phyloP scores from a whole-genome alignment of 2,329 filamentous ascomycete genomes.

The Elsinoe perseae region DNA sequence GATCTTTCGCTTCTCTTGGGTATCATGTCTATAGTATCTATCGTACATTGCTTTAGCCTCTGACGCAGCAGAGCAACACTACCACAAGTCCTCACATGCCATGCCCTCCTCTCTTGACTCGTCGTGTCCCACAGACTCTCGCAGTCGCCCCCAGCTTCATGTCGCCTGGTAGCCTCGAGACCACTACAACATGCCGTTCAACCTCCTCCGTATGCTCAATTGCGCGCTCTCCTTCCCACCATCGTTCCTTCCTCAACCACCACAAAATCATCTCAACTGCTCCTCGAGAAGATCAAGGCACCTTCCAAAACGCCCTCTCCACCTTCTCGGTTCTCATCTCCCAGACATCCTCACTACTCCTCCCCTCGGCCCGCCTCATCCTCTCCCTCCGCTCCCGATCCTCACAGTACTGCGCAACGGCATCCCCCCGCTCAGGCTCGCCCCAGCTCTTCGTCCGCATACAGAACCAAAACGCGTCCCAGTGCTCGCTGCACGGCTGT shows the following conservation, averaged over 20 bases:
- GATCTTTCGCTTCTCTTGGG: background rate
- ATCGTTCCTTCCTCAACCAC: background rate
- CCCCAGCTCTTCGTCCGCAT: conserved; percentile 69
- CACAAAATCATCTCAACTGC: too few species aligned
- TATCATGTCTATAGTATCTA: conserved; percentile 7
- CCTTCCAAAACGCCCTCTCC: conserved; percentile 37
- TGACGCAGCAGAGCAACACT: too few species aligned
- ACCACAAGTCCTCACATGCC: too few species aligned
- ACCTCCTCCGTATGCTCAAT: background rate
- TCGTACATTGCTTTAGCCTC: background rate
- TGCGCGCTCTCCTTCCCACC: background rate
- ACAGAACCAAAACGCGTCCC: conserved; percentile 96
- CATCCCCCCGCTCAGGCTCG: conserved; percentile 50
- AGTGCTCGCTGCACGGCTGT: conserved; percentile 71
- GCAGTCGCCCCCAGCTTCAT: too few species aligned
- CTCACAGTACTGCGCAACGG: conserved; percentile 60
- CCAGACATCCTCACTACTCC: conserved; percentile 89
- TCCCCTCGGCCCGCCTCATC: conserved; percentile 48
- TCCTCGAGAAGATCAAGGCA: too few species aligned
- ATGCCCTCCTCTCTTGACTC: too few species aligned
- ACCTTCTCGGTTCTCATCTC: conserved; percentile 59
- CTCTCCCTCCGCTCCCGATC: conserved; percentile 53
- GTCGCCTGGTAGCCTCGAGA: background rate
- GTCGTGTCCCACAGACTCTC: too few species aligned
- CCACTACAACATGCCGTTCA: background rate